phyloP scores from a whole-genome alignment of 495 filamentous ascomycete species.

The Lindgomyces ingoldianus region DNA sequence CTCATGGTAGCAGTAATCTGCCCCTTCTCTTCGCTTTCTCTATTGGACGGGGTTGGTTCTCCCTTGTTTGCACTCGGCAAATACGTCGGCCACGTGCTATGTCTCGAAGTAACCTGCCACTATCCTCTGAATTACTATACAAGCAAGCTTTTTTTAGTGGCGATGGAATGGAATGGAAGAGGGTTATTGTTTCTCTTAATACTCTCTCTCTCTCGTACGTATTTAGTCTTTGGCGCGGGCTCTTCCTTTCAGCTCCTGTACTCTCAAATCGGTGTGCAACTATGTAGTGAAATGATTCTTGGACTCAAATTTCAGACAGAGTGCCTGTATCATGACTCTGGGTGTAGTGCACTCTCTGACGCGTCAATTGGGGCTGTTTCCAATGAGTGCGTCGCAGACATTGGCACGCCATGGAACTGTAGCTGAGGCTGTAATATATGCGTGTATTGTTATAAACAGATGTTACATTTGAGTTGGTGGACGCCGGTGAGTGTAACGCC shows the following conservation, averaged over 20 bases:
- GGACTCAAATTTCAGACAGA: slow-evolving; percentile 1
- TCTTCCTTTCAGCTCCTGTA: slow-evolving; percentile 6
- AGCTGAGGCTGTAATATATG: too few relatives aligned
- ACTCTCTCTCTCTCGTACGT: slow-evolving; percentile 7
- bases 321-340: neutral
- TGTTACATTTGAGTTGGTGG: too few relatives aligned
- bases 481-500: too few relatives aligned
- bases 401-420: too few relatives aligned
- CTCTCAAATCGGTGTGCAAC: slow-evolving; percentile 16
- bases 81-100: neutral
- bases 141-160: neutral
- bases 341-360: neutral
- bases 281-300: slow-evolving; percentile 35
- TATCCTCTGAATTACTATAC: slow-evolving; percentile 13
- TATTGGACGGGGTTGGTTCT: slow-evolving; percentile 16
- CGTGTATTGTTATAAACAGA: too few relatives aligned
- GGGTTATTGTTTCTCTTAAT: slow-evolving; percentile 9
- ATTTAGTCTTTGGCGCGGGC: neutral
- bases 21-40: slow-evolving; percentile 1
- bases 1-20: slow-evolving; percentile 8
- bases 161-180: neutral
- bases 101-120: neutral
- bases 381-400: too few relatives aligned
- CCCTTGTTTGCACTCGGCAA: neutral
- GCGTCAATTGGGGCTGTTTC: too few relatives aligned